A percentile compares a stretch with the other conserved stretches of the same genome.
These are phyloP conservation scores for Colletotrichum acutatum DNA, from an alignment of 2,329 filamentous ascomycete genomes.

Conservation along the genomic window DNA sequence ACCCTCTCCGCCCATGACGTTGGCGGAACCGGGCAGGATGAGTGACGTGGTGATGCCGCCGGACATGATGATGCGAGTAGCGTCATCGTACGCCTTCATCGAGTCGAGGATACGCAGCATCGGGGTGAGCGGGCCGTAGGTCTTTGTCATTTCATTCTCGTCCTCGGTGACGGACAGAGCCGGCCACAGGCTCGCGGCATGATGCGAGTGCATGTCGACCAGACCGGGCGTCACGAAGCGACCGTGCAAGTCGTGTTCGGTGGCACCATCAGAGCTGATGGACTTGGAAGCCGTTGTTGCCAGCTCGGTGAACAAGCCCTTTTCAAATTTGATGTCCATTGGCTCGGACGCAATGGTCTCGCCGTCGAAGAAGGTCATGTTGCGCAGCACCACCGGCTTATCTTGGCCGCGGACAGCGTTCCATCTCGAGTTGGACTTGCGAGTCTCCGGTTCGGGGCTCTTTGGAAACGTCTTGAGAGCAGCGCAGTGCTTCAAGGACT, in stretches of 20 bases:
- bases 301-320: slow-evolving; percentile 47
- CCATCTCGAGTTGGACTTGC: slow-evolving; percentile 51
- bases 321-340: slow-evolving; percentile 52
- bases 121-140: slow-evolving; percentile 49
- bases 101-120: slow-evolving; percentile 51
- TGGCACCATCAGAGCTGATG: slow-evolving; percentile 20
- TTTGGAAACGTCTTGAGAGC: slow-evolving; percentile 29
- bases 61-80: slow-evolving; percentile 50
- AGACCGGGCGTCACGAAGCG: slow-evolving; percentile 55
- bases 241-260: slow-evolving; percentile 47
- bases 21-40: slow-evolving; percentile 55
- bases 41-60: slow-evolving; percentile 58
- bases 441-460: slow-evolving; percentile 19
- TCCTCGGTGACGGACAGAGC: slow-evolving; percentile 44
- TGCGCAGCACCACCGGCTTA: slow-evolving; percentile 48
- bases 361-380: slow-evolving; percentile 57
- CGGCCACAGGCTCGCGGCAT: slow-evolving; percentile 49
- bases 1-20: slow-evolving; percentile 58
- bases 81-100: slow-evolving; percentile 54
- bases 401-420: slow-evolving; percentile 50
- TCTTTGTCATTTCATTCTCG: slow-evolving; percentile 48
- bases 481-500: slow-evolving; percentile 29
- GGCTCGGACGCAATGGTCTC: slow-evolving; percentile 44
- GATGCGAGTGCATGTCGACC: slow-evolving; percentile 59
- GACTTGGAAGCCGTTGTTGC: slow-evolving; percentile 39